phyloP scores from a whole-genome alignment of 2,329 filamentous ascomycete species.

The Tolypocladium inflatum region DNA sequence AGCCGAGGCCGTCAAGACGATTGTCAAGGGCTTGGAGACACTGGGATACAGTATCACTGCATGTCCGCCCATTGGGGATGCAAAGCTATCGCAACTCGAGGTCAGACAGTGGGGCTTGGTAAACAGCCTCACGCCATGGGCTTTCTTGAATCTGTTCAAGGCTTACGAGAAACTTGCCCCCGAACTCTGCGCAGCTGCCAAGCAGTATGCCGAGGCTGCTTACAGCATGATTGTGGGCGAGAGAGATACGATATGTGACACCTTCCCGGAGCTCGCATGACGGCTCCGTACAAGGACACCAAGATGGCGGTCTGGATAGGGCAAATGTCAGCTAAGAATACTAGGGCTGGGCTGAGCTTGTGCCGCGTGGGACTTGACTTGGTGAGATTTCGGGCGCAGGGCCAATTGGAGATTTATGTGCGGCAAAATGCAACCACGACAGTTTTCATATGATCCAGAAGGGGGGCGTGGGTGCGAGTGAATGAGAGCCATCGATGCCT shows the following conservation, averaged over 20 bases:
- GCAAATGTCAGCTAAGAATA: too few relatives aligned
- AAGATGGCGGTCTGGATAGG: too few relatives aligned
- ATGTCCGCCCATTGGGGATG: neutral
- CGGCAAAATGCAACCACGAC: too few relatives aligned
- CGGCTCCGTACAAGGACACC: too few relatives aligned
- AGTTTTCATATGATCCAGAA: too few relatives aligned
- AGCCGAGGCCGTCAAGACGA: conserved; percentile 7
- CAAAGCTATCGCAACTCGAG: conserved; percentile 5
- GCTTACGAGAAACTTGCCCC: conserved; percentile 12
- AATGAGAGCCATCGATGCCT: too few relatives aligned
- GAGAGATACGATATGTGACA: conserved; percentile 2
- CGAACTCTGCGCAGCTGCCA: conserved; percentile 9
- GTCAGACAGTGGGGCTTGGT: conserved; percentile 13
- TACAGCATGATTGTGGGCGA: conserved; percentile 18
- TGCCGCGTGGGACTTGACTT: too few relatives aligned
- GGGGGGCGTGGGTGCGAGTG: too few relatives aligned
- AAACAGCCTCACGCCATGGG: conserved; percentile 1
- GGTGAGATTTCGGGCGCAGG: too few relatives aligned
- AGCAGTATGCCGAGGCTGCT: conserved; percentile 9
- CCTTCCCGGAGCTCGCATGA: neutral
- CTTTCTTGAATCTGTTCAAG: conserved; percentile 8
- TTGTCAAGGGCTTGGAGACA: conserved; percentile 13
- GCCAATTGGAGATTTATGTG: too few relatives aligned
- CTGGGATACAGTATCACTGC: conserved; percentile 15
- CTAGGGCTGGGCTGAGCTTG: too few relatives aligned